Conservation (phyloP, 768 basidiomycete species). For the Podaxis sp. region DNA sequence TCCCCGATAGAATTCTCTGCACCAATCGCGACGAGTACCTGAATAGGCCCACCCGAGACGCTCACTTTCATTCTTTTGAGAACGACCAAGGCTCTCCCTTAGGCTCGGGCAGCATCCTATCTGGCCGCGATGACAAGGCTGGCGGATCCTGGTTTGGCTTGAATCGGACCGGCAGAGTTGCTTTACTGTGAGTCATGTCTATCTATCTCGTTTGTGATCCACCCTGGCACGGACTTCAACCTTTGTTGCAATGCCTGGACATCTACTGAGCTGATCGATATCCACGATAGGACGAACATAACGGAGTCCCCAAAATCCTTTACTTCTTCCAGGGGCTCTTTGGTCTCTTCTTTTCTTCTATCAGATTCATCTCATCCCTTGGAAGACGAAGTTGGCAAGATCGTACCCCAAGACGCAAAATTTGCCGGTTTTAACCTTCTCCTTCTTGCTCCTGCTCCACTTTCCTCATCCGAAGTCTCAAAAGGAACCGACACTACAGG, state of each 20-base stretch:
- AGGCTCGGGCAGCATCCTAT: slow-evolving; percentile 49
- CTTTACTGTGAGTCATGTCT: slow-evolving; percentile 58
- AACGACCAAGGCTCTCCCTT: slow-evolving; percentile 18
- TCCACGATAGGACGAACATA: slow-evolving; percentile 71
- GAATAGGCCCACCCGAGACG: slow-evolving; percentile 61
- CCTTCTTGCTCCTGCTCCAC: slow-evolving; percentile 50
- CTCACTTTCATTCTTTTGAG: slow-evolving; percentile 69
- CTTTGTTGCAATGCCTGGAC: slow-evolving; percentile 12
- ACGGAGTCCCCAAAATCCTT: slow-evolving; percentile 59
- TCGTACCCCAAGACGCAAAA: slow-evolving; percentile 45
- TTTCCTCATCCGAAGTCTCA: slow-evolving; percentile 27
- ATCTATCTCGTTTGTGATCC: neutral
- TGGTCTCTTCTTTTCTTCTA: slow-evolving; percentile 68
- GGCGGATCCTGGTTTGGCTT: slow-evolving; percentile 87
- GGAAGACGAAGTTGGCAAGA: slow-evolving; percentile 46
- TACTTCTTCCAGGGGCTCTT: slow-evolving; percentile 63
- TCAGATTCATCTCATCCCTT: slow-evolving; percentile 47
- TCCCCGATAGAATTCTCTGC: slow-evolving; percentile 57
- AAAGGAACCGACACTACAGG: slow-evolving; percentile 5
- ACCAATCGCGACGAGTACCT: slow-evolving; percentile 80
- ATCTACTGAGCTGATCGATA: neutral
- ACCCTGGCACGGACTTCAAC: neutral
- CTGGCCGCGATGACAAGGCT: slow-evolving; percentile 69
- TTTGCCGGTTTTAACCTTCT: slow-evolving; percentile 85
- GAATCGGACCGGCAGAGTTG: slow-evolving; percentile 61